Percentiles rank a stretch among this genome's conserved stretches.
These are phyloP conservation scores for Draba incana DNA, from an alignment of 345 rosid species.

Conservation along the genomic window DNA sequence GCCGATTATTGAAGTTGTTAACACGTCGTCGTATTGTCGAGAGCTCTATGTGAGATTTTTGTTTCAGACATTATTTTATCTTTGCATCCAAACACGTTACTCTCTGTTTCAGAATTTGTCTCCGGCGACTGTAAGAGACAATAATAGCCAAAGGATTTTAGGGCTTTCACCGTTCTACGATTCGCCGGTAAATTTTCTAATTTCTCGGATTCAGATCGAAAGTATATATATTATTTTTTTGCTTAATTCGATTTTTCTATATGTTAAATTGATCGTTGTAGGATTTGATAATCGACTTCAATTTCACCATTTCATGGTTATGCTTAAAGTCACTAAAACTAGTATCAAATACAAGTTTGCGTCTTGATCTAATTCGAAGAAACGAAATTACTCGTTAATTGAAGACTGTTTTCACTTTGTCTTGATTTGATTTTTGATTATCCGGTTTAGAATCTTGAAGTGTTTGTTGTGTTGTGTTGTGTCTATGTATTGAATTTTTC, in stretches of 20 bases:
- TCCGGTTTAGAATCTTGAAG: neutral
- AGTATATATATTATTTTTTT: neutral
- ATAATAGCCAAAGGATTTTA: conserved; percentile 3
- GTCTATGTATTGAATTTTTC: conserved; percentile 17
- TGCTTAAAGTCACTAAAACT: neutral
- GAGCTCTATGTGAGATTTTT: neutral
- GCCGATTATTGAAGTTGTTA: neutral
- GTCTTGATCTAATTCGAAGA: neutral
- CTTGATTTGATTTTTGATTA: neutral
- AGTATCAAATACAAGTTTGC: neutral
- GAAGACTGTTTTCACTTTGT: neutral
- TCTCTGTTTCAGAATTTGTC: neutral
- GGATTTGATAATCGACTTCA: conserved; percentile 20
- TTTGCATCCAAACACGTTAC: conserved; percentile 26
- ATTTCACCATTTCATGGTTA: neutral
- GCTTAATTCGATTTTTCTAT: neutral
- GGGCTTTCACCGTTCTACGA: conserved; percentile 23
- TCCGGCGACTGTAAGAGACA: conserved; percentile 7
- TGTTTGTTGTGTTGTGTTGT: conserved; percentile 17
- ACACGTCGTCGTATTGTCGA: neutral
- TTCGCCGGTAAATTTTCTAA: conserved; percentile 25
- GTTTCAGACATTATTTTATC: neutral
- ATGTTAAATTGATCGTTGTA: conserved; percentile 12
- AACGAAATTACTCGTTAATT: conserved; percentile 1
- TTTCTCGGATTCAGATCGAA: neutral